phyloP scores from a whole-genome alignment of 495 filamentous ascomycete genomes.

The Sporormia fimetaria region DNA sequence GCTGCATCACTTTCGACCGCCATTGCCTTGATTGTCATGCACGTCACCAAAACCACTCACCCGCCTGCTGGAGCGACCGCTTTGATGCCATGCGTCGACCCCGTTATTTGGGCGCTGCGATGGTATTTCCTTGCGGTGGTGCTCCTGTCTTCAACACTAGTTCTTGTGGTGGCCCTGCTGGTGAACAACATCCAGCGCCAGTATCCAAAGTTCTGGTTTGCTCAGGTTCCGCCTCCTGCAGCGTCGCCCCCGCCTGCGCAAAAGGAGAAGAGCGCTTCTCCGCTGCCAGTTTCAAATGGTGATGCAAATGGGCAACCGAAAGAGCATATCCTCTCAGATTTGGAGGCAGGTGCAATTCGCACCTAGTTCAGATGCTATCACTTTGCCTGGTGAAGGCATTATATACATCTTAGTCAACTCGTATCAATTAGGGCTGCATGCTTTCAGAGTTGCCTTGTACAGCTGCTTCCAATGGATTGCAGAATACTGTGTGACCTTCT shows the following conservation, averaged over 20 bases:
- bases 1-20: conserved; percentile 10
- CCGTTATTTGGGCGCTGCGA: conserved; percentile 2
- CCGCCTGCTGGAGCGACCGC: conserved; percentile 20
- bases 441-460: no score
- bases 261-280: no score
- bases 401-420: no score
- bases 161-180: conserved; percentile 17
- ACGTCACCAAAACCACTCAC: conserved; percentile 17
- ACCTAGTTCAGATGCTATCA: no score
- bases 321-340: no score
- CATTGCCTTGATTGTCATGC: conserved; percentile 15
- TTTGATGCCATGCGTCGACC: conserved; percentile 6
- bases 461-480: no score
- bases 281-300: background rate
- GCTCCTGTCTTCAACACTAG: conserved; percentile 10
- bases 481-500: no score
- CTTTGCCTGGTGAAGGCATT: no score
- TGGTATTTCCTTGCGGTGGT: conserved; percentile 17
- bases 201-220: conserved; percentile 20
- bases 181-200: conserved; percentile 21
- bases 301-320: no score
- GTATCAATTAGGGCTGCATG: no score
- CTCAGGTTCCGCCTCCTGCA: conserved; percentile 1
- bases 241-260: background rate
- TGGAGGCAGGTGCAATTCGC: no score